These are phyloP conservation scores for Skeletonema grethae DNA, from an alignment of 108 stramenopile genomes.

Conservation along the genomic window DNA sequence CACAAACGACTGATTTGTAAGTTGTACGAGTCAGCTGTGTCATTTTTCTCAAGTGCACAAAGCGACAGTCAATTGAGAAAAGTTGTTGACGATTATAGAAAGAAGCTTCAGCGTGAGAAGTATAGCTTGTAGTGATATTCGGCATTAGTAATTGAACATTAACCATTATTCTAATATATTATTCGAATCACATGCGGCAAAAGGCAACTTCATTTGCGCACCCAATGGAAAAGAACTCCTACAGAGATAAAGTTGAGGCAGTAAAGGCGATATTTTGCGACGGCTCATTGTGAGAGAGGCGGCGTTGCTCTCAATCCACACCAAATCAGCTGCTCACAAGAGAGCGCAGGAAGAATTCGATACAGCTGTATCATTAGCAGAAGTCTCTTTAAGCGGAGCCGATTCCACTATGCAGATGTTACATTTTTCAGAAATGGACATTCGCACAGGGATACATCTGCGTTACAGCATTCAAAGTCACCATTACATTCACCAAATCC, in stretches of 20 bases:
- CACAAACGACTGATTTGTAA: conserved; percentile 28
- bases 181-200: too few species aligned
- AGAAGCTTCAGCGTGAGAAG: conserved; percentile 17
- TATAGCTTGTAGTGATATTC: background rate
- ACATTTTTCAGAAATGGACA: background rate
- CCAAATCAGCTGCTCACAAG: background rate
- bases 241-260: background rate
- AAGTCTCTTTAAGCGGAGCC: background rate
- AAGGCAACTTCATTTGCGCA: too few species aligned
- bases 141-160: background rate
- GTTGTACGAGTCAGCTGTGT: conserved; percentile 63
- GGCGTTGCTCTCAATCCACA: background rate
- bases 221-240: background rate
- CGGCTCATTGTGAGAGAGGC: background rate
- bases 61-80: conserved; percentile 13
- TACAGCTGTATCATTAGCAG: background rate
- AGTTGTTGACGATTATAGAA: conserved; percentile 28
- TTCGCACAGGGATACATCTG: background rate
- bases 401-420: background rate
- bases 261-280: background rate
- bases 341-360: background rate
- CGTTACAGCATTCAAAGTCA: conserved; percentile 4
- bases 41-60: conserved; percentile 46
- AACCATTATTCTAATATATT: background rate
- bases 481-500: background rate